A percentile compares a stretch with the other conserved stretches of the same genome.
These are phyloP conservation scores for Lentinula lateritia DNA, from an alignment of 768 basidiomycete species.

Conservation along the genomic window DNA sequence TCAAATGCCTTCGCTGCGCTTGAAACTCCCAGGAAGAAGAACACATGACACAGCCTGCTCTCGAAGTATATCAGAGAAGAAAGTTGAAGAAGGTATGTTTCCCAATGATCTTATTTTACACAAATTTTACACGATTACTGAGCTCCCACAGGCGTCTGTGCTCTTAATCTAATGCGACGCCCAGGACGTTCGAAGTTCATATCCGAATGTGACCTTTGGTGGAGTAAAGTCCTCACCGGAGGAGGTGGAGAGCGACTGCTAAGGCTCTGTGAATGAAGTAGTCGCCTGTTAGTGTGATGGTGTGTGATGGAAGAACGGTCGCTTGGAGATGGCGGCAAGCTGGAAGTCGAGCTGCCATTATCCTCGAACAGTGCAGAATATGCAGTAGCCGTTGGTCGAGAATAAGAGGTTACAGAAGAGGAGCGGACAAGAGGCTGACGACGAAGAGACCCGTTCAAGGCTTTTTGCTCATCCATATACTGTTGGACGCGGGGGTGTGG, in stretches of 20 bases:
- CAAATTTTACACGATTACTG: background rate
- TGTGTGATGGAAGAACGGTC: background rate
- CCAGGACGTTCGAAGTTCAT: background rate
- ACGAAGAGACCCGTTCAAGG: background rate
- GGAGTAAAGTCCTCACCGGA: background rate
- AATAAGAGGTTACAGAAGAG: conserved; percentile 2
- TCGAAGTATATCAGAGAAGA: background rate
- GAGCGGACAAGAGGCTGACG: conserved; percentile 1
- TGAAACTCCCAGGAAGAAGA: too few species aligned
- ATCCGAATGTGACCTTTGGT: background rate
- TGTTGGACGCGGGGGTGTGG: background rate
- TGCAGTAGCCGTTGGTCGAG: conserved; percentile 2
- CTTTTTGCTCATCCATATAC: conserved; percentile 3
- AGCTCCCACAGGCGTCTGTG: background rate
- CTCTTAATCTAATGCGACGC: background rate
- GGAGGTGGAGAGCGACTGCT: background rate
- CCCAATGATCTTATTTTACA: background rate
- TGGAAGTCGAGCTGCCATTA: background rate
- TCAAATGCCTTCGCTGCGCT: too few species aligned
- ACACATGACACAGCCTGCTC: background rate
- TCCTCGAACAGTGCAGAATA: background rate
- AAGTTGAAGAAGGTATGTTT: background rate
- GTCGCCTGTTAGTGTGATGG: background rate
- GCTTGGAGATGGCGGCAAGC: background rate
- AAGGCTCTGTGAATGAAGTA: background rate